Base-by-base conservation (phyloP, 2,329 filamentous ascomycete genomes). In the Hymenoscyphus salicellus region DNA sequence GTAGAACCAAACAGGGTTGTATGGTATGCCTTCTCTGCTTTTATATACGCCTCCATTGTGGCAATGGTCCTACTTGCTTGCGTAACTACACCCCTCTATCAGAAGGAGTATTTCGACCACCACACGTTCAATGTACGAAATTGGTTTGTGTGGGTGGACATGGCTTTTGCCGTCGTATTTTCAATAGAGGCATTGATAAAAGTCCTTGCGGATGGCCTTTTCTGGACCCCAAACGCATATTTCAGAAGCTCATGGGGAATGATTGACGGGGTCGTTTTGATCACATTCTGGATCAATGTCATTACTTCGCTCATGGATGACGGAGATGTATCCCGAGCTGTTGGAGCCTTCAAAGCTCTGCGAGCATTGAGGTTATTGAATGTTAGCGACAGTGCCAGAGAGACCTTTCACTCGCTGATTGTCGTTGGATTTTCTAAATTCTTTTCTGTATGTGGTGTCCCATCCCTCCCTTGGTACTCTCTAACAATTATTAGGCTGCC, bases 1-100 rank as follows among this genome's bases (percentile, higher is more conserved):
- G 87, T 96, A 0, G 88, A 93, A 66, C 95, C 95, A 0, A 94
- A 95, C 71, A 93, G 92, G 69, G 86, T 91, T 4, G 83, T 95
- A 8, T 99, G 95, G 93, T 97, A 97, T 75, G 82, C 86, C 0
- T 96, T 98, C 76, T 97, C 95, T 0, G 92, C 92, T 3, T 90
- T 99, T 72, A 91, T 98, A 63, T 99, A 99, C 76, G 88, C 90
- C 28, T 90, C 92, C 16, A 97, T 99, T 68, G 91, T 98, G 52
- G 91, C 92, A 60, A 99, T 99, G 96, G 95, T 99, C n/a, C 79
- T 97, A 55, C 84, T 99, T 60, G 95, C 95, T 33, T 99, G 94
- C 74, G 83, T 98, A 60, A 97, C 93, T 1, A 99, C 95, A 1
- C 95, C 95, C 0, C 81, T 99, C 17, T 99, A 96, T 75, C 95